Evolutionary conservation across 345 rosid genomes (phyloP), one percentile per base, ranked within the genome.

Genomic region (Sonneratia alba): DNA sequence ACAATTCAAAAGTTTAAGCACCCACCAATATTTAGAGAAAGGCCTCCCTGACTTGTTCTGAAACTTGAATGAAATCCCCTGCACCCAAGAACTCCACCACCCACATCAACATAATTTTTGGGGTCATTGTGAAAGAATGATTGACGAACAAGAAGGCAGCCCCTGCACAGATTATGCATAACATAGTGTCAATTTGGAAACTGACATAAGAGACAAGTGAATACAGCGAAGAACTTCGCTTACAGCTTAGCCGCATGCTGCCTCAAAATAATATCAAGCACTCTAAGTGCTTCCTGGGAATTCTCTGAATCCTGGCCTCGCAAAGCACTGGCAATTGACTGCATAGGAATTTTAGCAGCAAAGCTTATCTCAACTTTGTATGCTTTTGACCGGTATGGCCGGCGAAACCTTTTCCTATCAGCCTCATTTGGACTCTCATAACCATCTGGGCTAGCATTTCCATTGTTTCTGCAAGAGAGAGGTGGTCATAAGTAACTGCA

Each of bases 21-120:
- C 70, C 70, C 67, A 82, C 88, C 88, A 57, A 82, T 77, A 65
- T 82, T 85, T 27, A 85, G 79, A 47, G 88, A 85, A 48, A 85
- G 61, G 18, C 88, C 88, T 4, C 86, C 83, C 51, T 82, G 88
- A 67, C 77, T 75, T 57, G 84, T 72, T 76, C 84, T 68, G 71
- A 82, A 85, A 71, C 88, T 85, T n/a, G 86, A 73, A 66, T 85
- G 86, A 63, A 85, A 82, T 19, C 88, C 88, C 53, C 84, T 63
- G 71, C 88, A 82, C 12, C 86, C 88, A 10, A 80, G 73, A 51
- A 85, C 84, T 24, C 84, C 86, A 42, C 83, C 84, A 3, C 86
- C 86, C 36, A 82, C 73, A 13, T 81, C 83, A 14, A 77, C 69
- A 38, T 81, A 85, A 56, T 81, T 85, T 66, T 70, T 76, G 7